Evolutionary conservation across 768 basidiomycete genomes (phyloP), one percentile per base, ranked within the genome.

Genomic region (Daedalea quercina): DNA sequence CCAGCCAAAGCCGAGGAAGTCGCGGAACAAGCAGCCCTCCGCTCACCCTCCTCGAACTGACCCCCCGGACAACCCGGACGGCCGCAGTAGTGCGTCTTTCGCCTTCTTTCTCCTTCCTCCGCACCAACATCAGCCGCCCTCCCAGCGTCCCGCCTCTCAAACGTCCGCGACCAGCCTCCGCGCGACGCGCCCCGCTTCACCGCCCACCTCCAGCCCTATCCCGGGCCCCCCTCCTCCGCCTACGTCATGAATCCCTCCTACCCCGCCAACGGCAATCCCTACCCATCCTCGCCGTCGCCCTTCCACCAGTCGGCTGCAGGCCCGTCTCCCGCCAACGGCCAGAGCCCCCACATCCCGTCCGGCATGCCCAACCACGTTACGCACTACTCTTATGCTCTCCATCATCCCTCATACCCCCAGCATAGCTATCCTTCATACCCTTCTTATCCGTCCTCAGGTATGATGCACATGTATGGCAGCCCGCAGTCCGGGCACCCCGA

Each of bases 161-260:
- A 66, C 64, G 61, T 66, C 46, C 63, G 65, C 48, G 68, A 68
- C 55, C 64, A 68, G 48, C 58, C 55, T 12, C 60, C 54, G 51
- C 50, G 53, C 26, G 59, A 58, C 15, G 52, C 60, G 56, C 66
- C 73, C 65, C 35, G 67, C 65, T 67, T 66, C 57, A 59, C 64
- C 34, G 63, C 61, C 46, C 65, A 69, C 53, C 74, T 78, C 56
- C 80, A 78, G 60, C 77, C 80, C 15, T 83, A 81, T 66, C 79
- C 80, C 44, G 72, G 71, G 33, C 73, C 73, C 23, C 11, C 53
- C 28, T 50, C 43, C 35, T 59, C 59, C 17, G 31, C 55, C 41
- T 52, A 67, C 47, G 73, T 82, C 66, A 88, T 87, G 85, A 89
- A 87, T 65, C 81, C 82, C 50, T 69, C 78, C 54, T 89, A 87